Evolutionary conservation across 2,329 filamentous ascomycete species (phyloP).

Genomic region (Proliferodiscus dingleyae): DNA sequence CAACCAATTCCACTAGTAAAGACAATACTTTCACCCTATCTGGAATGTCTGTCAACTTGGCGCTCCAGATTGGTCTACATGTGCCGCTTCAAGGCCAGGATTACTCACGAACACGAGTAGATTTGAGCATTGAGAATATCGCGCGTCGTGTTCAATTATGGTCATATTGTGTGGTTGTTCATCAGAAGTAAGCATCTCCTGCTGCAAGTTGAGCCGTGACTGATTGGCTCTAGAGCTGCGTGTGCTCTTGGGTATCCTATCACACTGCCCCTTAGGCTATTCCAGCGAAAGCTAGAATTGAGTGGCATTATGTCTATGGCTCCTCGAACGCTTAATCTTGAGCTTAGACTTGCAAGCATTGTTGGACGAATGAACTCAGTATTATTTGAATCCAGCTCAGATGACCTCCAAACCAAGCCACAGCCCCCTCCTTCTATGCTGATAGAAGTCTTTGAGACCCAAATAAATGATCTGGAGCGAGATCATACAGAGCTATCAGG

Average conservation of each 20-base stretch:
- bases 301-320: constrained; percentile 6
- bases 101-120: constrained; percentile 10
- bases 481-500: constrained; percentile 5
- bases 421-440: constrained; percentile 12
- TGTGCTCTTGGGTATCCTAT: constrained; percentile 12
- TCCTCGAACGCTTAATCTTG: constrained; percentile 4
- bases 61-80: constrained; percentile 13
- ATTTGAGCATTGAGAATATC: constrained; percentile 7
- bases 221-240: constrained; percentile 5
- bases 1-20: constrained; percentile 10
- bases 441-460: constrained; percentile 12
- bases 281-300: constrained; percentile 7
- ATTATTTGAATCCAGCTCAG: constrained; percentile 10
- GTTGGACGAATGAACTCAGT: constrained; percentile 9
- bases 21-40: constrained; percentile 11
- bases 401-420: constrained; percentile 8
- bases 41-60: constrained; percentile 11
- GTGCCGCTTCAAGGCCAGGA: constrained; percentile 13
- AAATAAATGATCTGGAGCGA: constrained; percentile 7
- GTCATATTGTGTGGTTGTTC: constrained; percentile 12
- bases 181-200: constrained; percentile 9
- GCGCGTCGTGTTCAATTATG: constrained; percentile 9
- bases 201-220: neutral
- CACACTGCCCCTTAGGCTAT: constrained; percentile 9
- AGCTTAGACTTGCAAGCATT: constrained; percentile 9